These are phyloP conservation scores for Ulmus americana DNA, from an alignment of 331 rosid species.

Conservation along the genomic window DNA sequence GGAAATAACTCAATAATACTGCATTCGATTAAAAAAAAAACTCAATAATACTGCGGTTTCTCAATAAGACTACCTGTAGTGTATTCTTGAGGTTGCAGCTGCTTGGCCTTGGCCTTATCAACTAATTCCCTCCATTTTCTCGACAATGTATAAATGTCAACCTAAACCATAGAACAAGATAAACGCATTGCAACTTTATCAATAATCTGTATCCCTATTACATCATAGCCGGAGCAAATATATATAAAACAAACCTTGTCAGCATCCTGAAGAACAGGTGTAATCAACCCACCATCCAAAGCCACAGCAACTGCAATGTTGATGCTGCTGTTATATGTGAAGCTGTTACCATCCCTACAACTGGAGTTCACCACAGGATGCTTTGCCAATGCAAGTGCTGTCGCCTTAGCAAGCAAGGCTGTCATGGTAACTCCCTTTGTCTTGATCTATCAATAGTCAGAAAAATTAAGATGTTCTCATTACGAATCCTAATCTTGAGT, in stretches of 20 bases:
- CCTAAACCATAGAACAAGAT: slow-evolving; percentile 35
- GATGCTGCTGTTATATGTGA: slow-evolving; percentile 73
- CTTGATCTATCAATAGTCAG: slow-evolving; percentile 48
- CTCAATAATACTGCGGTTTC: no score
- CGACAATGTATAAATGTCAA: slow-evolving; percentile 79
- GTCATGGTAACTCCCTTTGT: slow-evolving; percentile 98
- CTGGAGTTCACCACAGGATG: slow-evolving; percentile 90
- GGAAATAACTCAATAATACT: no score
- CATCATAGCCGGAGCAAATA: background rate
- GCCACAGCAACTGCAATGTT: slow-evolving; percentile 95
- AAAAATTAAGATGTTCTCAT: background rate
- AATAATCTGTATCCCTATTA: background rate
- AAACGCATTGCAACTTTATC: slow-evolving; percentile 9
- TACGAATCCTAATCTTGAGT: slow-evolving; percentile 7
- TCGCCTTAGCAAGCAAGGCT: slow-evolving; percentile 94
- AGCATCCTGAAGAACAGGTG: slow-evolving; percentile 93
- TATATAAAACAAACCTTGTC: slow-evolving; percentile 50
- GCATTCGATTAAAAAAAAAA: no score
- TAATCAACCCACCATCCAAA: slow-evolving; percentile 82
- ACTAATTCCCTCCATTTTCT: slow-evolving; percentile 97
- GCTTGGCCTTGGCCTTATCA: slow-evolving; percentile 94
- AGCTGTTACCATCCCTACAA: slow-evolving; percentile 94
- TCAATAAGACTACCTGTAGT: slow-evolving; percentile 46
- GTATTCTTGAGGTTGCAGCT: slow-evolving; percentile 87
- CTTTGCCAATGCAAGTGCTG: slow-evolving; percentile 78